These are phyloP conservation scores for Cladosporium sp. DNA, from an alignment of 2,329 filamentous ascomycete genomes.

Conservation along the genomic window DNA sequence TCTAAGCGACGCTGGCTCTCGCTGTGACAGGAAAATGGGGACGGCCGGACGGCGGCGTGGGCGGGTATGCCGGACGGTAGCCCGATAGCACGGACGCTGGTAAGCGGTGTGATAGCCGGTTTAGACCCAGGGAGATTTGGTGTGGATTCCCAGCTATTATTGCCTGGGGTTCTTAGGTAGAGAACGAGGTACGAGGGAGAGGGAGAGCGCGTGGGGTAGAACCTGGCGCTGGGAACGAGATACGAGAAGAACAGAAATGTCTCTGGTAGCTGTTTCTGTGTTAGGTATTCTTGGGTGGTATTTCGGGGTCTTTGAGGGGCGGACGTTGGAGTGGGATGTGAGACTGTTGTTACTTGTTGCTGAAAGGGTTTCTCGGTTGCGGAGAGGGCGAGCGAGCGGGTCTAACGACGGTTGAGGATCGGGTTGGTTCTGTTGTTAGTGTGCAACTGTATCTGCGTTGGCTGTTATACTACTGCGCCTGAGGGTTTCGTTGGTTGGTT, in stretches of 20 bases:
- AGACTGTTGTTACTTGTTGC: neutral
- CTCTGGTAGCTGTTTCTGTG: neutral
- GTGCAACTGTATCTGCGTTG: neutral
- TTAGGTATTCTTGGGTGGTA: neutral
- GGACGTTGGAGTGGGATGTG: neutral
- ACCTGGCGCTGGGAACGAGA: neutral
- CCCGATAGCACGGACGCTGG: neutral
- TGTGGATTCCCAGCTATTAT: neutral
- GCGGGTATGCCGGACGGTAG: neutral
- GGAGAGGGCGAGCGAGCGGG: neutral
- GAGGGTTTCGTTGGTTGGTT: neutral
- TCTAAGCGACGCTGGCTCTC: neutral
- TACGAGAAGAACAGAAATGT: neutral
- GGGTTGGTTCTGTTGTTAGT: neutral
- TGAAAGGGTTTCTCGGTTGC: slow-evolving; percentile 6
- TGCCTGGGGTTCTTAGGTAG: neutral
- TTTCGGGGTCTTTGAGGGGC: neutral
- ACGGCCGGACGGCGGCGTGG: neutral
- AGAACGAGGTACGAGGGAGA: too few relatives aligned
- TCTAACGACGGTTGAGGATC: neutral
- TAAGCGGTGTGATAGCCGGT: slow-evolving; percentile 1
- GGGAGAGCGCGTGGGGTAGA: neutral
- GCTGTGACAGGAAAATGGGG: neutral
- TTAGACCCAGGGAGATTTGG: neutral
- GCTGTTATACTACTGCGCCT: neutral